Evolutionary conservation across 768 basidiomycete genomes (phyloP).

Genomic region (Chiua virens): DNA sequence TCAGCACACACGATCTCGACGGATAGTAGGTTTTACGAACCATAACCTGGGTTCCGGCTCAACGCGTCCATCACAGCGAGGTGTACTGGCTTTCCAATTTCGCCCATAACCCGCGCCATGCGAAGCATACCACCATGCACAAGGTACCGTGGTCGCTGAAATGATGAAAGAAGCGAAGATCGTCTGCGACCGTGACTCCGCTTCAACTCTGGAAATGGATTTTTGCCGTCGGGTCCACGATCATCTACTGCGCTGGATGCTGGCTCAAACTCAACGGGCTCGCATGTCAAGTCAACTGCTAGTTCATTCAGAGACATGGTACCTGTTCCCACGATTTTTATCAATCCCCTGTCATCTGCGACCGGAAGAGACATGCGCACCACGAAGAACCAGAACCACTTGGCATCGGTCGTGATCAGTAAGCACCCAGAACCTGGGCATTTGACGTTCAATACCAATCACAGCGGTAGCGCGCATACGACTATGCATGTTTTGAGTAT

Average conservation of each 20-base stretch:
- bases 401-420: constrained; percentile 76
- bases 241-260: constrained; percentile 38
- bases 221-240: constrained; percentile 33
- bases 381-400: constrained; percentile 74
- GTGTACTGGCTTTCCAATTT: constrained; percentile 73
- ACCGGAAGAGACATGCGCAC: constrained; percentile 30
- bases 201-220: constrained; percentile 35
- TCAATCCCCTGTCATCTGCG: constrained; percentile 1
- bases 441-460: constrained; percentile 63
- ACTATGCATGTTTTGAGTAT: constrained; percentile 25
- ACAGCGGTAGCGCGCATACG: constrained; percentile 59
- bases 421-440: constrained; percentile 86
- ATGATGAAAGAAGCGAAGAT: constrained; percentile 22
- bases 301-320: constrained; percentile 89
- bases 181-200: constrained; percentile 24
- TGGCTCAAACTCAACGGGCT: constrained; percentile 65
- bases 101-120: constrained; percentile 80
- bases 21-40: constrained; percentile 40
- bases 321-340: constrained; percentile 37
- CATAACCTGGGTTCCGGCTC: constrained; percentile 66
- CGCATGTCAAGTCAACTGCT: constrained; percentile 83
- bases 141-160: constrained; percentile 43
- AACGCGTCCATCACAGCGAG: constrained; percentile 71
- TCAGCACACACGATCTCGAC: background rate
- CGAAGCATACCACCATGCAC: constrained; percentile 82